Evolutionary conservation across 345 rosid genomes (phyloP), one percentile per base, ranked within the genome.

Genomic region (Citrus reticulata): DNA sequence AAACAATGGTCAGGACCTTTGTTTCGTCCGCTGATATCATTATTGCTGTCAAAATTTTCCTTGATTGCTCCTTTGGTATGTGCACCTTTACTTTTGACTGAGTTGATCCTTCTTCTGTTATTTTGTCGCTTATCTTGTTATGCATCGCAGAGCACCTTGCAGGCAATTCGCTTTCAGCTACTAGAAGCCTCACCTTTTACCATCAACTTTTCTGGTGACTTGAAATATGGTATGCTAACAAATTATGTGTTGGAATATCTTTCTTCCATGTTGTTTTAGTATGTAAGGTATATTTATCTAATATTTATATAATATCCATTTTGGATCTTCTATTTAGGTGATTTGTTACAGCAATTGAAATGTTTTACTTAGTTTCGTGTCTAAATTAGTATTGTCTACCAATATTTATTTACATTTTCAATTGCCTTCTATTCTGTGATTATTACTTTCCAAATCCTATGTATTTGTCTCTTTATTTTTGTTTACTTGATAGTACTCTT

Each of bases 161-260:
- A 95, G 90, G 99, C 93, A 76, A 87, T 95, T 77, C 88, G 63
- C 80, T 91, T 89, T 84, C 99, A 95, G 87, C 87, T 92, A 78
- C 87, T 95, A 72, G 90, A 87, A 73, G 98, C 98, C 76, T 82
- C 98, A 59, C 94, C 97, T 27, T 86, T 77, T 64, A 76, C 78
- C 83, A 88, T 95, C 17, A 81, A 91, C 81, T 95, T 86, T 82
- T 77, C 93, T n/a, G 98, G 98, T 68, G 98, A 95, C 85, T 87
- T 95, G 81, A 95, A 95, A 90, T 91, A 87, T 76, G 94, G 98
- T 95, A 88, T 57, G 69, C 71, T 54, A 5, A 74, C n/a, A 58
- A 16, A 16, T 66, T 16, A 46, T 68, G 39, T 37, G 27, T 73
- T 34, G 14, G 16, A 75, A 76, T 27, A 59, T 30, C 13, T 74